Percentiles rank a stretch among this genome's conserved stretches.
Conservation (phyloP, 169 alveolate genomes). For the Plasmodium cynomolgi region DNA sequence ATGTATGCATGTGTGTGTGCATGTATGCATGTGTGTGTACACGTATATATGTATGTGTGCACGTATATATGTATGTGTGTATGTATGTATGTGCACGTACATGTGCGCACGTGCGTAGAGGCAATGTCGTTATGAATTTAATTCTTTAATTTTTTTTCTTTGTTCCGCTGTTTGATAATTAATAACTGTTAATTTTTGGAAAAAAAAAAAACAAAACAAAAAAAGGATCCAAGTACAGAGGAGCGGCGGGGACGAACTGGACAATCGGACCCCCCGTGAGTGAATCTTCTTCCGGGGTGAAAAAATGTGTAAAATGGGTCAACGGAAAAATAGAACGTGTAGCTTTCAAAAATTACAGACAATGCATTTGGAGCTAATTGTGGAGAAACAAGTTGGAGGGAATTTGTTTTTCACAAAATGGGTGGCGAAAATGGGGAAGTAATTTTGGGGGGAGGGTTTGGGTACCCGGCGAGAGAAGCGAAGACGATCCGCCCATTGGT, state of each 20-base stretch:
- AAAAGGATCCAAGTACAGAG: background rate
- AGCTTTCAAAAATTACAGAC: background rate
- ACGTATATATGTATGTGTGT: no score
- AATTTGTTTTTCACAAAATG: background rate
- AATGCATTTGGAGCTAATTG: background rate
- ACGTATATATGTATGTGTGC: no score
- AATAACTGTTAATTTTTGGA: constrained; percentile 14
- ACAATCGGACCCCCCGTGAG: background rate
- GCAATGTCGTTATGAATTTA: background rate
- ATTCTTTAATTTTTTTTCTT: constrained; percentile 10
- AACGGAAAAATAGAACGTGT: background rate
- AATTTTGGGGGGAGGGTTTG: no score
- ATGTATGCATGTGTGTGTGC: no score
- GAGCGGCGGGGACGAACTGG: background rate
- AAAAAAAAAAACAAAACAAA: constrained; percentile 9
- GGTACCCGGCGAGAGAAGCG: no score
- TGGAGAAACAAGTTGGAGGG: background rate
- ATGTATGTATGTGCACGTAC: background rate
- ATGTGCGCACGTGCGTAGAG: background rate
- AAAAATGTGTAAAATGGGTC: background rate
- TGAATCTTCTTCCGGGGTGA: background rate
- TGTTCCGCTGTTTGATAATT: constrained; percentile 62
- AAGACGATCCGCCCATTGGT: background rate
- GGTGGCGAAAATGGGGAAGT: no score
- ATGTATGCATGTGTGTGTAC: no score